Percentiles rank a stretch among this genome's conserved stretches.
phyloP scores from a whole-genome alignment of 2,329 filamentous ascomycete species.

The Hortaea sp. region DNA sequence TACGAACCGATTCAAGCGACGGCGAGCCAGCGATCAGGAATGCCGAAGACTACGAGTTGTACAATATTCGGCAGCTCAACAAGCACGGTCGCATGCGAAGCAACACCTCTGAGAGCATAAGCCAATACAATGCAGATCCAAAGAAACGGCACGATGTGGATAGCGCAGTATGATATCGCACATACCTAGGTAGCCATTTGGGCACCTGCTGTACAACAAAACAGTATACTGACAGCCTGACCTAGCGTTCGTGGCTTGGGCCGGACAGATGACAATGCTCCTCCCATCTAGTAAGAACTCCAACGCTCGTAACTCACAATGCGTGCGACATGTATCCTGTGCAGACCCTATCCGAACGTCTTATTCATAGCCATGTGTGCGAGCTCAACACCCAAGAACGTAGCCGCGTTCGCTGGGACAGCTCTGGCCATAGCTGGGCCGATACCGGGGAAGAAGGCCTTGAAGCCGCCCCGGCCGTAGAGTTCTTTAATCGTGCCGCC shows the following conservation, averaged over 20 bases:
- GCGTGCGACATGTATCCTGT: background rate
- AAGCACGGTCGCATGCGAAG: slow-evolving; percentile 3
- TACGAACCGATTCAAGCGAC: slow-evolving; percentile 44
- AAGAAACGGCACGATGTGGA: background rate
- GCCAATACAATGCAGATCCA: background rate
- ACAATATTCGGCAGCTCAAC: slow-evolving; percentile 7
- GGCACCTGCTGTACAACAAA: too few relatives aligned
- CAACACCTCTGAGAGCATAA: slow-evolving; percentile 1
- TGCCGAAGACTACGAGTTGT: slow-evolving; percentile 13
- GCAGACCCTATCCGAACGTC: slow-evolving; percentile 43
- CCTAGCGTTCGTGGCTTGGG: too few relatives aligned
- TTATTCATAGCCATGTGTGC: slow-evolving; percentile 76
- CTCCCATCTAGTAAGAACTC: background rate
- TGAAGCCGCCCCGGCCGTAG: slow-evolving; percentile 73
- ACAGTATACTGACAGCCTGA: too few relatives aligned
- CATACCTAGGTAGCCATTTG: too few relatives aligned
- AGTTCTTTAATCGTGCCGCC: slow-evolving; percentile 69
- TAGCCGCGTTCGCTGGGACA: slow-evolving; percentile 92
- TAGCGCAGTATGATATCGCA: background rate
- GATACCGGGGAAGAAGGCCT: slow-evolving; percentile 95
- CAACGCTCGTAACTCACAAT: background rate
- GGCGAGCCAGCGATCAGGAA: slow-evolving; percentile 27
- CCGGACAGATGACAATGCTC: too few relatives aligned
- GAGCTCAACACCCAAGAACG: slow-evolving; percentile 78
- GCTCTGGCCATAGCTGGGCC: slow-evolving; percentile 86